Conservation (phyloP, 164 flowering plant genomes). For the Dillenia suffruticosa region DNA sequence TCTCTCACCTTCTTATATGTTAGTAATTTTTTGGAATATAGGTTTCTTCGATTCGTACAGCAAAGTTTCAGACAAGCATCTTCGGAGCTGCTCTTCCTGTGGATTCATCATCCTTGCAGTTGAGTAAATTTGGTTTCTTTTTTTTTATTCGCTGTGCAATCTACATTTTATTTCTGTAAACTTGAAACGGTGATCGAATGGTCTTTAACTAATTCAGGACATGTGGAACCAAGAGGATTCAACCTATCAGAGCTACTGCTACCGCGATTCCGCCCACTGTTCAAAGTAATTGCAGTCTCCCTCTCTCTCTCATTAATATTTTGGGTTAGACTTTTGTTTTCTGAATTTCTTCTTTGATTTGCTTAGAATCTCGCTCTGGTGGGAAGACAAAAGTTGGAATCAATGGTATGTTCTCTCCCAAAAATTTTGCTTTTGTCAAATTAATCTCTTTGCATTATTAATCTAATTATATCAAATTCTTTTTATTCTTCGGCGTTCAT, state of each 20-base stretch:
- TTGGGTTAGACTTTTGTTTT: background rate
- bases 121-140: conserved; percentile 15
- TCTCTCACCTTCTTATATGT: background rate
- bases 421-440: too few species aligned
- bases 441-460: too few species aligned
- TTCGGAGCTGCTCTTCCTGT: conserved; percentile 28
- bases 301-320: background rate
- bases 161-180: background rate
- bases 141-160: background rate
- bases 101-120: conserved; percentile 41
- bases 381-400: conserved; percentile 83
- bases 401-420: conserved; percentile 52
- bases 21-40: background rate
- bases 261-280: conserved; percentile 75
- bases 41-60: conserved; percentile 21
- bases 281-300: conserved; percentile 35
- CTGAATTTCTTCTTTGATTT: conserved; percentile 1
- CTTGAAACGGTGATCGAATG: background rate
- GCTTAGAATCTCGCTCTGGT: conserved; percentile 45
- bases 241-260: conserved; percentile 78
- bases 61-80: conserved; percentile 28
- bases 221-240: conserved; percentile 25
- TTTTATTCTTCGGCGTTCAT: too few species aligned
- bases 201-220: conserved; percentile 28
- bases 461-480: too few species aligned